Base-by-base conservation (phyloP, 805 yeast genomes). In the Myxozyma geophila region DNA sequence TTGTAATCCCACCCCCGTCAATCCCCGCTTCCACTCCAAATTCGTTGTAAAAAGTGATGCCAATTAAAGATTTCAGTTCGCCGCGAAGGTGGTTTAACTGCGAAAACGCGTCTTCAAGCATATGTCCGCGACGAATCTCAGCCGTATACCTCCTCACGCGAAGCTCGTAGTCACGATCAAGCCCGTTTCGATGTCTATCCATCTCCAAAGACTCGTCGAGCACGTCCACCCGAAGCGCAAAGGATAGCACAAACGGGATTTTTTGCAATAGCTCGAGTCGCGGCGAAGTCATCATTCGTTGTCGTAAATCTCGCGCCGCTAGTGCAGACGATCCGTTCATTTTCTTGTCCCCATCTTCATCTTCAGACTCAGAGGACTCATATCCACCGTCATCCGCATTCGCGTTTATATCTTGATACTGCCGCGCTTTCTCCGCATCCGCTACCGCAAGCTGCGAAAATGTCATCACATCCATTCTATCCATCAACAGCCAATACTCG, bases 1-100 rank as follows among this genome's bases (percentile, higher is more conserved):
- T 92, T 0, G 98, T 92, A 28, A 93, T 79, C 0, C 99, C 99
- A 12, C 98, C 99, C 7, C 99, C 99, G 74, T 93, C 99, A 49
- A 93, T 88, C 0, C 99, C 99, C 0, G 87, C 91, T 73, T 93
- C 98, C 41, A 79, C 83, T 1, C 92, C 96, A 76, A 86, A 84
- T 60, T 88, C 83, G 70, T 90, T 89, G 43, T 79, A 78, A 72
- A 95, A 92, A 15, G 81, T 81, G 1, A 95, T 91, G 0, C 83
- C 78, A 9, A 92, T 74, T 41, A 79, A 80, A 8, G 81, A 72
- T 70, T 89, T 91, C 73, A 92, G 83, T 3, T 77, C 76, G 0
- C 78, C 71, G 0, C 92, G 90, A 9, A 81, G 70, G 2, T 78
- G 75, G 39, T 83, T 81, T 71, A 88, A 88, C 6, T 80, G 80